Percentiles rank a stretch among this genome's conserved stretches.
phyloP scores from a whole-genome alignment of 2,329 filamentous ascomycete species.

The Niveomyces coronatus region DNA sequence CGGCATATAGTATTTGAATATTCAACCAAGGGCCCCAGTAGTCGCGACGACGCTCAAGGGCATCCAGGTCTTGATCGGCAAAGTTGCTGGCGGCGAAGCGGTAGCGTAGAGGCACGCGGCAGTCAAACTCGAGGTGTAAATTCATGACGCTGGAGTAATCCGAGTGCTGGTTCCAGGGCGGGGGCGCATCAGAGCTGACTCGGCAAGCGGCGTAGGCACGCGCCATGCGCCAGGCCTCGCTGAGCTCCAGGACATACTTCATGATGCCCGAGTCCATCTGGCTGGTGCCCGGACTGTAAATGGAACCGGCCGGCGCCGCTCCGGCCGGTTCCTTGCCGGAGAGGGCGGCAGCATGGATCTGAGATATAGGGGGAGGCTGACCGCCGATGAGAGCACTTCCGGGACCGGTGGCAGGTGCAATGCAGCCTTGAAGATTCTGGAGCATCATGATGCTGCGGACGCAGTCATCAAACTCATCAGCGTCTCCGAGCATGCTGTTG shows the following conservation, averaged over 20 bases:
- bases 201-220: constrained; percentile 35
- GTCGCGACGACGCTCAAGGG: constrained; percentile 32
- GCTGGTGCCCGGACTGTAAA: background rate
- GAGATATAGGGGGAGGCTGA: constrained; percentile 7
- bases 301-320: background rate
- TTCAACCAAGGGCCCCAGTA: constrained; percentile 45
- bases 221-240: constrained; percentile 37
- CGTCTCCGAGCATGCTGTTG: constrained; percentile 12
- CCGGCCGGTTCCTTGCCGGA: constrained; percentile 1
- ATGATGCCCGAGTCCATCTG: constrained; percentile 29
- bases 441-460: constrained; percentile 33
- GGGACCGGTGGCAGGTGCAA: constrained; percentile 7
- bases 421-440: constrained; percentile 29
- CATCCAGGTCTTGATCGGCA: constrained; percentile 27
- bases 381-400: constrained; percentile 7
- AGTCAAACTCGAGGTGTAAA: constrained; percentile 41
- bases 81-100: constrained; percentile 40
- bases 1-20: constrained; percentile 41
- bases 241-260: constrained; percentile 32
- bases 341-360: constrained; percentile 8
- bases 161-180: constrained; percentile 35
- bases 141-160: constrained; percentile 41
- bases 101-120: constrained; percentile 37
- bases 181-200: constrained; percentile 30
- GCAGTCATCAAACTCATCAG: constrained; percentile 19